These are phyloP conservation scores for Singerocomus rubriflavus DNA, from an alignment of 1,284 basidiomycete genomes.

Conservation along the genomic window DNA sequence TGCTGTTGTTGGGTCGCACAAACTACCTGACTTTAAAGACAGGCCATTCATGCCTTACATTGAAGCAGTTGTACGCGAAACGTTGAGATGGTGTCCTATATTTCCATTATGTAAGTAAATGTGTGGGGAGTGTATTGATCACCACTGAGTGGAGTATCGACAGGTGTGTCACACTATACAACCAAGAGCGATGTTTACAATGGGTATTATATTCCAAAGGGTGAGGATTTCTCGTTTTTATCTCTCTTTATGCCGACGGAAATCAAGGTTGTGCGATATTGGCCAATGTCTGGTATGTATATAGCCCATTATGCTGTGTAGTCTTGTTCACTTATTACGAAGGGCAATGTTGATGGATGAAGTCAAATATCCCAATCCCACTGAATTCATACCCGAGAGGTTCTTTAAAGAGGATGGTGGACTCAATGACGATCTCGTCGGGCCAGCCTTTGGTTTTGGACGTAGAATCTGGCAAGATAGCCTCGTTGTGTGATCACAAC, in stretches of 20 bases:
- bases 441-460: constrained; percentile 30
- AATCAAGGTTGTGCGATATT: constrained; percentile 30
- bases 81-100: constrained; percentile 35
- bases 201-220: constrained; percentile 29
- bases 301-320: not conserved
- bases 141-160: not conserved
- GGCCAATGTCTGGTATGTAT: constrained; percentile 29
- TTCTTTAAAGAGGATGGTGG: constrained; percentile 26
- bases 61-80: constrained; percentile 41
- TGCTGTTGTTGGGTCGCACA: constrained; percentile 33
- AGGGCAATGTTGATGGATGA: constrained; percentile 34
- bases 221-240: constrained; percentile 2
- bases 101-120: constrained; percentile 27
- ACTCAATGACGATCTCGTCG: constrained; percentile 28
- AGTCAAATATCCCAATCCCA: constrained; percentile 24
- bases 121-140: not conserved
- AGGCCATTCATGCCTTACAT: constrained; percentile 39
- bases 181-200: constrained; percentile 25
- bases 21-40: constrained; percentile 43
- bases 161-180: constrained; percentile 31
- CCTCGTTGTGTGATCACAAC: not conserved
- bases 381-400: constrained; percentile 30
- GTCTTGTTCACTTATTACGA: constrained; percentile 7
- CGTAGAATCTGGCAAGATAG: constrained; percentile 28
- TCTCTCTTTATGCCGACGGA: constrained; percentile 10